A percentile compares a stretch with the other conserved stretches of the same genome.
phyloP scores from a whole-genome alignment of 2,329 filamentous ascomycete species.

The Fusarium continuum region DNA sequence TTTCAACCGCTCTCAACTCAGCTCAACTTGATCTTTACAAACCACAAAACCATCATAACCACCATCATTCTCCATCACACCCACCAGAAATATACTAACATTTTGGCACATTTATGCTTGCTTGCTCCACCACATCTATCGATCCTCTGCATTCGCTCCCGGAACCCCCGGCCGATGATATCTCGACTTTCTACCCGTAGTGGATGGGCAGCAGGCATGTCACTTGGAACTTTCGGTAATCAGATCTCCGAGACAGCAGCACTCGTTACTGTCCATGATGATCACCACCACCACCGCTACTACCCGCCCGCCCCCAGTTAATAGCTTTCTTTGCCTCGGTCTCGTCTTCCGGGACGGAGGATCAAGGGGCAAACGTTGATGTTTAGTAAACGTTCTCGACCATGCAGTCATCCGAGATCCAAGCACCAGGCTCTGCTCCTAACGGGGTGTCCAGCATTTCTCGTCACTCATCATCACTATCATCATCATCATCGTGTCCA shows the following conservation, averaged over 20 bases:
- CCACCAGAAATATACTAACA: not conserved
- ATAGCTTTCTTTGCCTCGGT: not conserved
- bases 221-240: conserved; percentile 19
- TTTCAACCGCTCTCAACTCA: no score
- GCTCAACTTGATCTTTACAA: not conserved
- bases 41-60: not conserved
- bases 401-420: not conserved
- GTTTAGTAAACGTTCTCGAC: conserved; percentile 18
- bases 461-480: conserved; percentile 21
- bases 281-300: conserved; percentile 9
- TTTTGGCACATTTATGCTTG: not conserved
- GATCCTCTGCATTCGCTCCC: not conserved
- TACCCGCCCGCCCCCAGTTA: conserved; percentile 16
- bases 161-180: not conserved
- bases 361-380: conserved; percentile 19
- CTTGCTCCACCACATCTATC: not conserved
- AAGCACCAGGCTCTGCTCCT: conserved; percentile 3
- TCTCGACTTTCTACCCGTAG: not conserved
- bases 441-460: not conserved
- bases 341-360: conserved; percentile 28
- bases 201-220: not conserved
- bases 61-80: not conserved
- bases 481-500: not conserved
- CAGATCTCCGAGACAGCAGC: conserved; percentile 20
- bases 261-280: not conserved